These are phyloP conservation scores for Nakaseomyces bracarensis DNA, from an alignment of 1,139 yeast genomes.

Conservation along the genomic window DNA sequence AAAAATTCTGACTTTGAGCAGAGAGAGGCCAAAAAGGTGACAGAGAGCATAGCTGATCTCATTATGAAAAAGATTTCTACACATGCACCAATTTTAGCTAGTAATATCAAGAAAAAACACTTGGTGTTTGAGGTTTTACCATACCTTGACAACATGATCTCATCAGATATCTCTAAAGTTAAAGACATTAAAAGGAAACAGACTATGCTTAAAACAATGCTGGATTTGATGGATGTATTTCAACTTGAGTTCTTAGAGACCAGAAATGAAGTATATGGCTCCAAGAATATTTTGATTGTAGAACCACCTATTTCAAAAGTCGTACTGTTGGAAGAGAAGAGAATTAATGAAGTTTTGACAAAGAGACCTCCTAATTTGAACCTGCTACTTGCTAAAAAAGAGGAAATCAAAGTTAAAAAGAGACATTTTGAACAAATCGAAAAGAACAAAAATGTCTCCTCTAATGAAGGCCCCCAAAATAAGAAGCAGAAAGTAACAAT, in stretches of 20 bases:
- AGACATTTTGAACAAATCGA: conserved; percentile 31
- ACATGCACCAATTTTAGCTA: conserved; percentile 12
- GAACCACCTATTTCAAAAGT: conserved; percentile 31
- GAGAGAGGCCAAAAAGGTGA: conserved; percentile 19
- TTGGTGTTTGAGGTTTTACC: conserved; percentile 39
- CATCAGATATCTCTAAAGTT: conserved; percentile 36
- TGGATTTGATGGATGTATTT: conserved; percentile 29
- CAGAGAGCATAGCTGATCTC: conserved; percentile 15
- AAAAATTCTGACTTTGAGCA: conserved; percentile 21
- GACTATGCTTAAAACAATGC: conserved; percentile 23
- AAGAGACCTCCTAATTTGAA: conserved; percentile 32
- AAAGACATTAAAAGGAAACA: conserved; percentile 24
- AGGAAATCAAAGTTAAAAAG: conserved; percentile 33
- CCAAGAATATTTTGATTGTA: conserved; percentile 26
- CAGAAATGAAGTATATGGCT: conserved; percentile 23
- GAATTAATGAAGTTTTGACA: conserved; percentile 21
- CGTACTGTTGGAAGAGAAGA: conserved; percentile 21
- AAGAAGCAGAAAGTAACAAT: conserved; percentile 30
- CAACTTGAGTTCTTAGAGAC: conserved; percentile 19
- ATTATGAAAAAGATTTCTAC: conserved; percentile 14
- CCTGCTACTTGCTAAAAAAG: conserved; percentile 37
- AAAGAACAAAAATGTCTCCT: conserved; percentile 21
- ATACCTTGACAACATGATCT: conserved; percentile 38
- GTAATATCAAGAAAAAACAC: conserved; percentile 17
- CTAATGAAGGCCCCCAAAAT: conserved; percentile 18